Evolutionary conservation across 768 basidiomycete genomes (phyloP).

Genomic region (Naganishia onofrii): DNA sequence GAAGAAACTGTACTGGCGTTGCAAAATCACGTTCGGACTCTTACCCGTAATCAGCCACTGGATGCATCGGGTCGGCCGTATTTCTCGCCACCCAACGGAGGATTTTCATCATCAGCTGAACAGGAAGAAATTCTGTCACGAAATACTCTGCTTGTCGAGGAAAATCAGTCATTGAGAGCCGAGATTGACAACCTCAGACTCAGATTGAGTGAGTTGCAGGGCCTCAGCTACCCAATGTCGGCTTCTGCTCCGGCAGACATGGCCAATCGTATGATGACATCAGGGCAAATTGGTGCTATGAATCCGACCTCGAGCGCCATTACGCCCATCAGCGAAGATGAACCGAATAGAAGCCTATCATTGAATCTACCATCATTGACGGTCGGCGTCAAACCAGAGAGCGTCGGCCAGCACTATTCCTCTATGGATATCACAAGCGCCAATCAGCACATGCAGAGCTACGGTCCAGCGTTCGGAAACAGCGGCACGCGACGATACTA

Average conservation of each 20-base stretch:
- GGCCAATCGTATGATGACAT: neutral
- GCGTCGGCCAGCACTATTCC: neutral
- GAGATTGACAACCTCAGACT: constrained; percentile 20
- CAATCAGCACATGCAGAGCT: neutral
- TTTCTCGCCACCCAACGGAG: neutral
- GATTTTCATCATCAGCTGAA: neutral
- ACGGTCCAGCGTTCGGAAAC: neutral
- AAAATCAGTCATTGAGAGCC: constrained; percentile 32
- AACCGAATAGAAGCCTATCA: constrained; percentile 1
- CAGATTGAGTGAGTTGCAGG: constrained; percentile 8
- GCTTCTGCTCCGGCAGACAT: neutral
- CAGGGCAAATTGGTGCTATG: neutral
- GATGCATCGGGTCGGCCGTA: constrained; percentile 15
- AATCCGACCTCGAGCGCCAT: neutral
- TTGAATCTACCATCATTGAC: constrained; percentile 20
- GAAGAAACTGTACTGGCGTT: constrained; percentile 45
- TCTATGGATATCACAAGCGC: neutral
- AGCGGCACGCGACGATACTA: neutral
- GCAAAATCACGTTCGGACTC: constrained; percentile 40
- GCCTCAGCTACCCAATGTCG: neutral
- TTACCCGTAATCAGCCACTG: constrained; percentile 35
- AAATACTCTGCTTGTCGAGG: constrained; percentile 33
- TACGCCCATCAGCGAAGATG: constrained; percentile 9
- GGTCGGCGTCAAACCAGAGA: constrained; percentile 7
- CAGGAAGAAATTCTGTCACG: neutral